These are phyloP conservation scores for Ustilago bromivora DNA, from an alignment of 1,284 basidiomycete species.

Conservation along the genomic window DNA sequence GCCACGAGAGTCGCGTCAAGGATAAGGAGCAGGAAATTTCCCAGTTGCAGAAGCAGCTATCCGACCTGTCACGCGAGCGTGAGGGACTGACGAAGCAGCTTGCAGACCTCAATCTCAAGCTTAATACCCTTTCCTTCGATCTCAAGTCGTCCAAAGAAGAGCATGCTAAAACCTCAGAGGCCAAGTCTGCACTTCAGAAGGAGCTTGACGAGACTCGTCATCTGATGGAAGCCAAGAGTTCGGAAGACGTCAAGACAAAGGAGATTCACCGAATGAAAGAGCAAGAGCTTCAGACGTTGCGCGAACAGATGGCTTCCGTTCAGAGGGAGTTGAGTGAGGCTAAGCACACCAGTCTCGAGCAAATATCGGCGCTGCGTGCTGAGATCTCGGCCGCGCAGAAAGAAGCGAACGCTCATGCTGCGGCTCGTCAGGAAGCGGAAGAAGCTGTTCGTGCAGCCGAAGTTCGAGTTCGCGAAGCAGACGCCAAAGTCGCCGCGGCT, in stretches of 20 bases:
- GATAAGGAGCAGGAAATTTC: slow-evolving; percentile 81
- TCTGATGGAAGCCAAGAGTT: slow-evolving; percentile 84
- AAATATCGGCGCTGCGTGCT: slow-evolving; percentile 66
- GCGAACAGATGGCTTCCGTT: slow-evolving; percentile 75
- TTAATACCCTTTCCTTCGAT: slow-evolving; percentile 79
- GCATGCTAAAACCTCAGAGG: slow-evolving; percentile 73
- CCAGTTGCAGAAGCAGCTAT: slow-evolving; percentile 76
- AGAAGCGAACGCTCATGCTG: slow-evolving; percentile 33
- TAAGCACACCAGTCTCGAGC: slow-evolving; percentile 65
- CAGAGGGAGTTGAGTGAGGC: slow-evolving; percentile 61
- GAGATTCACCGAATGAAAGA: slow-evolving; percentile 90
- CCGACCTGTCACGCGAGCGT: slow-evolving; percentile 72
- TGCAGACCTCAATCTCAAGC: slow-evolving; percentile 77
- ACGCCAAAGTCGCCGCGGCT: slow-evolving; percentile 75
- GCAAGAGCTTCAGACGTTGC: slow-evolving; percentile 80
- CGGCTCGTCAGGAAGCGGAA: slow-evolving; percentile 39
- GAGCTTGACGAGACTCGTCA: slow-evolving; percentile 83
- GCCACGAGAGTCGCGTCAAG: slow-evolving; percentile 82
- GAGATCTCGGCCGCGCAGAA: slow-evolving; percentile 70
- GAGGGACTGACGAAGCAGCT: slow-evolving; percentile 72
- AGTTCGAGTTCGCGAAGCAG: slow-evolving; percentile 70
- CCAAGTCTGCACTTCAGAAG: slow-evolving; percentile 78
- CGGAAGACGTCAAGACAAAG: slow-evolving; percentile 83
- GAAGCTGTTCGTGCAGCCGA: slow-evolving; percentile 34
- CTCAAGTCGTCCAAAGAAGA: slow-evolving; percentile 78